Percentiles rank a stretch among this genome's conserved stretches.
Evolutionary conservation across 2,329 filamentous ascomycete genomes (phyloP).

Genomic region (Dactylellina cionopaga): DNA sequence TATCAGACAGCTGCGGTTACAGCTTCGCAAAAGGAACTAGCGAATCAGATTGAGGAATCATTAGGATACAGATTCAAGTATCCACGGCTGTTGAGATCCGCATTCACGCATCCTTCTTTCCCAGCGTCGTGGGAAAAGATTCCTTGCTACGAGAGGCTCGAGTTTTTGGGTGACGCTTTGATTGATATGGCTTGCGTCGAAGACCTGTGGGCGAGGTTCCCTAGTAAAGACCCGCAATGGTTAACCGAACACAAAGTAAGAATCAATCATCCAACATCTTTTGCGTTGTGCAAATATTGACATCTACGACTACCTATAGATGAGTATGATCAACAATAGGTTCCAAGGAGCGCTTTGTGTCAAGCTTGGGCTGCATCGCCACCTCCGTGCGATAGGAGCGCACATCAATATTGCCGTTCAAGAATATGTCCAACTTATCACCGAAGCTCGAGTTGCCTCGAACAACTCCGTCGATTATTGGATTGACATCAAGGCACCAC

Average conservation of each 20-base stretch:
- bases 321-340: conserved; percentile 98
- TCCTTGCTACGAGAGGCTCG: conserved; percentile 87
- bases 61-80: conserved; percentile 74
- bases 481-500: conserved; percentile 70
- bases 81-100: conserved; percentile 80
- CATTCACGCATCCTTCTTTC: conserved; percentile 88
- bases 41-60: conserved; percentile 70
- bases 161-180: conserved; percentile 83
- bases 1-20: conserved; percentile 75
- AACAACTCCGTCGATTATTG: conserved; percentile 74
- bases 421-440: conserved; percentile 70
- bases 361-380: conserved; percentile 77
- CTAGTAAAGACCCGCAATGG: conserved; percentile 89
- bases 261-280: too few species aligned
- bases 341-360: conserved; percentile 87
- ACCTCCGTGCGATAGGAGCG: conserved; percentile 69
- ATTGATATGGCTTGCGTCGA: conserved; percentile 87
- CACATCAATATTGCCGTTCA: conserved; percentile 65
- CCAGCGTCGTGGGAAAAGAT: conserved; percentile 78
- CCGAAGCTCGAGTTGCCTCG: conserved; percentile 65
- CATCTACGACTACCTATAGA: too few species aligned
- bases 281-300: too few species aligned
- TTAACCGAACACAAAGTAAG: conserved; percentile 87
- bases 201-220: conserved; percentile 79
- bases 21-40: conserved; percentile 75